Evolutionary conservation across 2,329 filamentous ascomycete species (phyloP), one percentile per base, ranked within the genome.

Genomic region (Pseudocercospora eumusae): DNA sequence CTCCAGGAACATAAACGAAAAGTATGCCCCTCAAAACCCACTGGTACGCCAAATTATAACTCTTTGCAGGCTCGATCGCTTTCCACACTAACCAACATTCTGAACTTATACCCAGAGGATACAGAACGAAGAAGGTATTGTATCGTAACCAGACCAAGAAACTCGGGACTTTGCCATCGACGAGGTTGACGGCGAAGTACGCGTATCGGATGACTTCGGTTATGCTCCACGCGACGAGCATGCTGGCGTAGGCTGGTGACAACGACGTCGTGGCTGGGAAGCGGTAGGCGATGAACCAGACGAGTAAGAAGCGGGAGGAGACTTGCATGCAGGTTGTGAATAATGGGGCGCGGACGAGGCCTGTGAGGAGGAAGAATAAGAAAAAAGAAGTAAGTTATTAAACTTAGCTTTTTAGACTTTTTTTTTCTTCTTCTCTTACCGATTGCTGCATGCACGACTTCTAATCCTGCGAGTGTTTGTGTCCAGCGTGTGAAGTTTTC

Each of bases 151-250:
- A 96, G 40, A 86, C 86, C 74, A 96, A 83, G 63, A 83, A 80
- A 0, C 71, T 75, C 0, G 92, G 91, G 28, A 89, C 85, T 0
- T 69, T 69, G 69, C 81, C 72, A 58, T 75, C 69, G 66, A 81
- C 79, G 31, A 95, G 84, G 69, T 86, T 87, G 71, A 92, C 83
- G 36, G 90, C 89, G 75, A 98, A 98, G 83, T 91, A 99, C 53
- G 86, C 85, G 83, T 99, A 99, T 59, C 95, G 88, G 71, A 97
- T 89, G 57, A 96, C 90, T 80, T 99, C 95, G 64, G 95, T 97
- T 62, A 91, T 77, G 66, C 87, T 89, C 93, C 95, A 98, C 31
- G 95, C 93, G 60, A 88, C 73, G 62, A 98, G 83, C 91, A 96
- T 92, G 70, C 83, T 84, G 68, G 86, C 82, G 81, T 93, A 96